phyloP scores from a whole-genome alignment of 495 filamentous ascomycete species.

The Trichoderma orchidacearum region DNA sequence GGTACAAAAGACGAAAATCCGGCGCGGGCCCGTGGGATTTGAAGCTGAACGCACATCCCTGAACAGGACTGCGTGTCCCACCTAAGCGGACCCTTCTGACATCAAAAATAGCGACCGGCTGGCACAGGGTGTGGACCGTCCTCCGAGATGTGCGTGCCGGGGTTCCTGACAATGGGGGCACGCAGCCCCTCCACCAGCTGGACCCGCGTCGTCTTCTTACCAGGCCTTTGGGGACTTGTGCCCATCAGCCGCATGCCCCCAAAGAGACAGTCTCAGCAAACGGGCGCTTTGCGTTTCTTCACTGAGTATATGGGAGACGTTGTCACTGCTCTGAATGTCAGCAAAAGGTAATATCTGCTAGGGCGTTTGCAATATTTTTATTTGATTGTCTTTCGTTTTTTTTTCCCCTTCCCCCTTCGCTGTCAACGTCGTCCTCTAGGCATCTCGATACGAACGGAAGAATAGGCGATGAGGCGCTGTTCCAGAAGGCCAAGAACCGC shows the following conservation, averaged over 20 bases:
- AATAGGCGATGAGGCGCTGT: neutral
- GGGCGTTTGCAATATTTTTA: too few species aligned
- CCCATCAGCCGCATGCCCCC: neutral
- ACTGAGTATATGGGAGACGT: too few species aligned
- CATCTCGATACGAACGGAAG: neutral
- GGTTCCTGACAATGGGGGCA: constrained; percentile 1
- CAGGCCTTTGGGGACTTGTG: too few species aligned
- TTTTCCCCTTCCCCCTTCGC: neutral
- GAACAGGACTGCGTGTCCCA: neutral
- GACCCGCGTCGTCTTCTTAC: too few species aligned
- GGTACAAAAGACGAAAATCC: neutral
- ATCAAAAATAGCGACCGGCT: constrained; percentile 1
- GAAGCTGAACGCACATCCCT: neutral
- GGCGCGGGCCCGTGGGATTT: neutral
- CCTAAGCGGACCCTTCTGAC: neutral
- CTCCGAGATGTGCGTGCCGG: neutral
- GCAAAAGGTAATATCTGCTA: too few species aligned
- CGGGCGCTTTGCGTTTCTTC: too few species aligned
- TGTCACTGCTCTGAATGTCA: too few species aligned
- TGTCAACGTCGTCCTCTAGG: neutral
- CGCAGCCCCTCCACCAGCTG: neutral
- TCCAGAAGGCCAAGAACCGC: neutral
- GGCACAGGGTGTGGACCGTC: neutral
- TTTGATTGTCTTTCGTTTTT: neutral
- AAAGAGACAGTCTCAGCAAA: neutral